Conservation (phyloP, 2,329 filamentous ascomycete genomes). For the Stachybotrys chartarum region DNA sequence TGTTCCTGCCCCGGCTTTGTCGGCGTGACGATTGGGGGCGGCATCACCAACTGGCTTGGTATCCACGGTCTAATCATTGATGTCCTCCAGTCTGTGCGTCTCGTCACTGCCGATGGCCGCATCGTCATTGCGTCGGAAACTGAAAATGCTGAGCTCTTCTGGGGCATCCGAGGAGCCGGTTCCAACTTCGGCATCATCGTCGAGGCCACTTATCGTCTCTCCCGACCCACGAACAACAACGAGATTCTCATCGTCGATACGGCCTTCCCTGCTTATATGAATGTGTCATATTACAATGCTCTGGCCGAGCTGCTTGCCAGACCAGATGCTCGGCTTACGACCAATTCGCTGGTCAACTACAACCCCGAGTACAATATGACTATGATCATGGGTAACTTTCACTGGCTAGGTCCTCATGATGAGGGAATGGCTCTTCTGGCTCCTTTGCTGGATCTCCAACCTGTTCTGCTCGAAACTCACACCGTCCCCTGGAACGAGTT, state of each 20-base stretch:
- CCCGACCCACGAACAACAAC: background rate
- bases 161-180: slow-evolving; percentile 41
- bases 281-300: background rate
- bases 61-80: slow-evolving; percentile 42
- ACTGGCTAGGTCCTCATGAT: background rate
- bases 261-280: background rate
- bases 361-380: background rate
- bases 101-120: slow-evolving; percentile 30
- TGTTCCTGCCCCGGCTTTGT: background rate
- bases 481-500: too few relatives aligned
- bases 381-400: background rate
- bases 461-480: background rate
- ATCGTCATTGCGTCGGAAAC: slow-evolving; percentile 29
- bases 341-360: too few relatives aligned
- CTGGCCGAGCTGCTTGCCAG: background rate
- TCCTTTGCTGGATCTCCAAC: background rate
- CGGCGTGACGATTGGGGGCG: background rate
- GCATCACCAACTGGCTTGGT: background rate
- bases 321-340: too few relatives aligned
- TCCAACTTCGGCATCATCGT: slow-evolving; percentile 34
- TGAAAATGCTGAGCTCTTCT: slow-evolving; percentile 37
- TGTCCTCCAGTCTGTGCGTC: slow-evolving; percentile 27
- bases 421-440: background rate
- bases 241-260: background rate
- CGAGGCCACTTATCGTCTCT: background rate